Base-by-base conservation (phyloP, 179 eudicot genomes). In the Silene coronaria region DNA sequence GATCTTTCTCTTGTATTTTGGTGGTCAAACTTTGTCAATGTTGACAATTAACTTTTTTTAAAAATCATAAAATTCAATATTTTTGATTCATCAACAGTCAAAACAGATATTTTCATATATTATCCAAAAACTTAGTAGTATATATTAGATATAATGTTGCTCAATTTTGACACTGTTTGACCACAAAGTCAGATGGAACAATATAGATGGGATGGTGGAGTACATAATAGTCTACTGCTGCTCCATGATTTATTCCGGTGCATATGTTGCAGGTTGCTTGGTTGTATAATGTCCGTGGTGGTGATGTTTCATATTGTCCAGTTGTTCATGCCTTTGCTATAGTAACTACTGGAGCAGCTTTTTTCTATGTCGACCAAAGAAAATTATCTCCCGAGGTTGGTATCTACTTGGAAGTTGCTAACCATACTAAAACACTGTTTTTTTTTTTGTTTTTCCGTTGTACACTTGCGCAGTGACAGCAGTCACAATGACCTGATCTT, bases 271-370 rank as follows among this genome's bases (percentile, higher is more conserved):
- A 95, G 99, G 97, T 95, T 83, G 99, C 97, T 76, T 95, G 99
- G 99, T 72, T 92, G 82, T 92, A 81, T 76, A 95, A 95, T 78
- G 73, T 95, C 72, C 97, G 99, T 76, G 99, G 99, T 28, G 80
- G 75, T 80, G 99, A 95, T 82, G 99, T 95, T 78, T 82, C 96
- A 21, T 92, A 90, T 66, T 86, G 87, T 79, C 99, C 99, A 60
- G 97, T 95, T 84, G 97, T 88, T 75, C 97, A 95, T 74, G 91
- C 99, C 64, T 95, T 81, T 86, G 97, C 97, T 71, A 79, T 95
- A 68, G 97, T 95, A 71, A 92, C 99, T 32, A 72, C 74, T 32
- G 67, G 64, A 23, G 84, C 97, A 12, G 90, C 99, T 65, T 91
- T 88, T 86, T 82, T 95, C 68, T 95, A 95, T 77, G 97, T 88